These are phyloP conservation scores for Dactylellina sp. DNA, from an alignment of 2,329 filamentous ascomycete genomes.

Conservation along the genomic window DNA sequence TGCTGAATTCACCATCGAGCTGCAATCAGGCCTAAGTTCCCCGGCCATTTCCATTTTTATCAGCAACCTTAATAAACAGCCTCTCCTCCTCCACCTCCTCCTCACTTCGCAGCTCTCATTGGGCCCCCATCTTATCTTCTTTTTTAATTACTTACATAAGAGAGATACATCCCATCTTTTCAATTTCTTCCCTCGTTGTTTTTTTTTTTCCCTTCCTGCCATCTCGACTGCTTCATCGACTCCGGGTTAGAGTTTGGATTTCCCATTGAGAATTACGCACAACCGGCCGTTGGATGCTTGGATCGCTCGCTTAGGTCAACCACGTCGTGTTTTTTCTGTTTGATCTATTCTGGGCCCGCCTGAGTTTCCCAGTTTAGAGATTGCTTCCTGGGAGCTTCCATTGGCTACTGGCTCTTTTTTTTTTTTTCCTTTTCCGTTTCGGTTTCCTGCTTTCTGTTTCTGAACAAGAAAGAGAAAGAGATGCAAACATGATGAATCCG, in stretches of 20 bases:
- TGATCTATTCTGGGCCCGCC: constrained; percentile 22
- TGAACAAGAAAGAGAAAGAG: constrained; percentile 5
- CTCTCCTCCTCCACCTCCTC: constrained; percentile 17
- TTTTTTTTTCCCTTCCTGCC: background rate
- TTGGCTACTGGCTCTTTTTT: constrained; percentile 20
- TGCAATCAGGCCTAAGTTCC: constrained; percentile 51
- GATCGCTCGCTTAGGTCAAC: constrained; percentile 52
- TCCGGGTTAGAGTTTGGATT: constrained; percentile 5
- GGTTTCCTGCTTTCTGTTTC: constrained; percentile 7
- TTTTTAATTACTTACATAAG: constrained; percentile 14
- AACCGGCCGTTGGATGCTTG: constrained; percentile 43
- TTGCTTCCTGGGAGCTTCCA: constrained; percentile 15
- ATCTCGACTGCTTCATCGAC: background rate
- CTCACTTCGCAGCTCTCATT: constrained; percentile 15
- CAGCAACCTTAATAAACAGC: constrained; percentile 49
- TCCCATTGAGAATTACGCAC: constrained; percentile 15
- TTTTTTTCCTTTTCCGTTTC: constrained; percentile 1
- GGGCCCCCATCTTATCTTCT: constrained; percentile 17
- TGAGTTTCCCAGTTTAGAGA: constrained; percentile 52
- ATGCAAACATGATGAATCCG: constrained; percentile 53
- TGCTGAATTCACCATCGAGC: constrained; percentile 24
- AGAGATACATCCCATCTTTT: background rate
- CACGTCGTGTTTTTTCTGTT: constrained; percentile 24
- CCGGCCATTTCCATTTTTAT: constrained; percentile 58
- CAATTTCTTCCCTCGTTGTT: background rate